phyloP scores from a whole-genome alignment of 306 rosid genomes.

The Begonia masoniana region DNA sequence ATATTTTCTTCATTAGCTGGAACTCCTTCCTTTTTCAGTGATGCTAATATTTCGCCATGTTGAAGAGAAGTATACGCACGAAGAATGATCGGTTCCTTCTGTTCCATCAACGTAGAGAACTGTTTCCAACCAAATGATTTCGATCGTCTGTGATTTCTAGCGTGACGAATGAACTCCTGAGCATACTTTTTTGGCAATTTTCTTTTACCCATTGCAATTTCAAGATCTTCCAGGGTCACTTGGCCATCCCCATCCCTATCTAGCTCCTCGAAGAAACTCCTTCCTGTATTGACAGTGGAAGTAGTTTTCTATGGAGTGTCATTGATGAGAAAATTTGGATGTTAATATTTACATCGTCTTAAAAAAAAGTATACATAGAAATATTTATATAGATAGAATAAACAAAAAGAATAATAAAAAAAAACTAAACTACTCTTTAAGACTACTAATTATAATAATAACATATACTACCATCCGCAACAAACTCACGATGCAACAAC shows the following conservation, averaged over 20 bases:
- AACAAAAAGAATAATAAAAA: too few relatives aligned
- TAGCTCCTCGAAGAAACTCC: constrained; percentile 93
- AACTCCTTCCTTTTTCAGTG: constrained; percentile 86
- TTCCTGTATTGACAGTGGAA: constrained; percentile 33
- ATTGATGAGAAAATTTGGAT: too few relatives aligned
- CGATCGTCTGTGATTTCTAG: constrained; percentile 87
- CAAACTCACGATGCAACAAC: too few relatives aligned
- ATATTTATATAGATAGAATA: too few relatives aligned
- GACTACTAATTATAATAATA: too few relatives aligned
- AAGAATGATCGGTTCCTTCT: constrained; percentile 96
- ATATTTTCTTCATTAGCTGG: constrained; percentile 98
- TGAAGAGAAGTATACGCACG: constrained; percentile 96
- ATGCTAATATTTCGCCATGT: constrained; percentile 84
- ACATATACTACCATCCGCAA: too few relatives aligned
- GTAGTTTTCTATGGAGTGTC: neutral
- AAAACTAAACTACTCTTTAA: too few relatives aligned
- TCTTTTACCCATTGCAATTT: constrained; percentile 78
- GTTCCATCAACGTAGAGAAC: constrained; percentile 87
- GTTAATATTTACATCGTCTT: too few relatives aligned
- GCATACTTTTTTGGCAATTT: constrained; percentile 94
- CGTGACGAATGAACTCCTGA: constrained; percentile 78
- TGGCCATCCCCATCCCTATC: constrained; percentile 98
- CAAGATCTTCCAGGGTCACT: constrained; percentile 88
- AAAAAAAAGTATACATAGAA: too few relatives aligned
- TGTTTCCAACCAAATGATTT: constrained; percentile 97